phyloP scores from a whole-genome alignment of 805 yeast species.

The Metschnikowia cubensis region DNA sequence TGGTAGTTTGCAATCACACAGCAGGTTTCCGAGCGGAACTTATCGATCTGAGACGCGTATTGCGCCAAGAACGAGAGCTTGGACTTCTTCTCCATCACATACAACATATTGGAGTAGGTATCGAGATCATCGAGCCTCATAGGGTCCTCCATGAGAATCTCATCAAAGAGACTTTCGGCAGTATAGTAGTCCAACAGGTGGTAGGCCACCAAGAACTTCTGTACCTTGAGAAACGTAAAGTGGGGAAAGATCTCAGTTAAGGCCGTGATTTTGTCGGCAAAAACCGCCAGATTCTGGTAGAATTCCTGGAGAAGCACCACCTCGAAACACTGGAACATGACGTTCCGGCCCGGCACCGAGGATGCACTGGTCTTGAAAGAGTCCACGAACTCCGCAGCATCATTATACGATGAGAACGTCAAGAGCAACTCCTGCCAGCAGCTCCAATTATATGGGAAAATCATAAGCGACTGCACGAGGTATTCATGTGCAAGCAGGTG shows the following conservation, averaged over 20 bases:
- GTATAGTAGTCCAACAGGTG: constrained; percentile 80
- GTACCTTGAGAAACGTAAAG: constrained; percentile 71
- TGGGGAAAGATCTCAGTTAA: constrained; percentile 60
- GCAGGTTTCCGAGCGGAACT: constrained; percentile 89
- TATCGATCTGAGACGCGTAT: constrained; percentile 74
- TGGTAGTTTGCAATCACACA: constrained; percentile 92
- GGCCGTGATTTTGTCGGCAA: constrained; percentile 47
- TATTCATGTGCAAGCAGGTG: constrained; percentile 55
- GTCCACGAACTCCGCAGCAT: constrained; percentile 43
- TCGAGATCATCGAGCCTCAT: constrained; percentile 87
- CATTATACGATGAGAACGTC: constrained; percentile 58
- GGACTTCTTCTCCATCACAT: constrained; percentile 85
- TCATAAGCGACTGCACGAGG: constrained; percentile 55
- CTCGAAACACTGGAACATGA: constrained; percentile 54
- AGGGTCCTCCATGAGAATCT: constrained; percentile 70
- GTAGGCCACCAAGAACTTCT: constrained; percentile 76
- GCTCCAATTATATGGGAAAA: constrained; percentile 88
- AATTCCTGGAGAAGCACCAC: constrained; percentile 73
- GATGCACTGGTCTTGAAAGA: constrained; percentile 35
- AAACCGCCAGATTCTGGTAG: constrained; percentile 57
- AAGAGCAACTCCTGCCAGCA: constrained; percentile 81
- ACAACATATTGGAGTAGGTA: constrained; percentile 87
- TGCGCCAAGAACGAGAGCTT: constrained; percentile 87
- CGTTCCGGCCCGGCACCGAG: constrained; percentile 23
- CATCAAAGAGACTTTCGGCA: constrained; percentile 78